Conservation (phyloP, 1,284 basidiomycete species). For the Tremellales sp. region DNA sequence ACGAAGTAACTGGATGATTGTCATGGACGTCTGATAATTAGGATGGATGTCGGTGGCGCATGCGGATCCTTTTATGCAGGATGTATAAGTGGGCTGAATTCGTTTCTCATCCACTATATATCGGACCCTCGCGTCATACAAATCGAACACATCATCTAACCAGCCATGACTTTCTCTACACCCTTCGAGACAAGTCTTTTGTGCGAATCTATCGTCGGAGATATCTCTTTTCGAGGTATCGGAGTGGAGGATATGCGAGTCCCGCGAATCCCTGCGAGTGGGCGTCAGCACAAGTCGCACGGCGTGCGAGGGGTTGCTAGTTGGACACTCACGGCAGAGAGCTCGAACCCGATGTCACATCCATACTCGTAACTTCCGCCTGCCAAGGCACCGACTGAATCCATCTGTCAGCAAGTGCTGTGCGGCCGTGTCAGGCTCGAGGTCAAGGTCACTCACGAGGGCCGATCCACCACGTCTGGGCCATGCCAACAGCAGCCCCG, state of each 20-base stretch:
- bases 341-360: constrained; percentile 40
- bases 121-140: too few relatives aligned
- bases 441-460: constrained; percentile 17
- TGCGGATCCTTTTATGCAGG: too few relatives aligned
- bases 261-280: constrained; percentile 28
- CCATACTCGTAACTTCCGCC: constrained; percentile 23
- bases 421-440: background rate
- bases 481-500: constrained; percentile 42
- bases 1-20: too few relatives aligned
- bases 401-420: background rate
- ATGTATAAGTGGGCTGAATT: too few relatives aligned
- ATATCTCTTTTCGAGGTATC: constrained; percentile 34
- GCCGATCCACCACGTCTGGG: constrained; percentile 40
- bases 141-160: too few relatives aligned
- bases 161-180: too few relatives aligned
- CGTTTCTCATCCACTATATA: too few relatives aligned
- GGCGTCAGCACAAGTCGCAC: background rate
- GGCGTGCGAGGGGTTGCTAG: background rate
- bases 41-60: too few relatives aligned
- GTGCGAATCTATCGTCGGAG: constrained; percentile 22
- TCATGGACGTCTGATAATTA: too few relatives aligned
- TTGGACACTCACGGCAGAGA: constrained; percentile 13
- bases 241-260: constrained; percentile 36
- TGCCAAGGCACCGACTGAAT: constrained; percentile 17
- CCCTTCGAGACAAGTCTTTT: too few relatives aligned